These are phyloP conservation scores for Suillus spraguei DNA, from an alignment of 768 basidiomycete genomes.

Conservation along the genomic window DNA sequence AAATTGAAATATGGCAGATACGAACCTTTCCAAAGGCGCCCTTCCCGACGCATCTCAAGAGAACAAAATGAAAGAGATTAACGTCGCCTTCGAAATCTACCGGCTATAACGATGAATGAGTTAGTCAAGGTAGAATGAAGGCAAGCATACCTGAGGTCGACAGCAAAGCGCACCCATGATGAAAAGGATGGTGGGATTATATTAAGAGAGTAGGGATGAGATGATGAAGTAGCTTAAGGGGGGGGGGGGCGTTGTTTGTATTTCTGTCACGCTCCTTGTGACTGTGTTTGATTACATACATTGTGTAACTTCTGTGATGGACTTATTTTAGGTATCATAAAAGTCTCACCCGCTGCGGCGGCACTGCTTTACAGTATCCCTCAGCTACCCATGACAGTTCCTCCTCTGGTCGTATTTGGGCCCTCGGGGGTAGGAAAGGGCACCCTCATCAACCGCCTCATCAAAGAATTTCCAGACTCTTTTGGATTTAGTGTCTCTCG, in stretches of 20 bases:
- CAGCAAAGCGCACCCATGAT: conserved; percentile 83
- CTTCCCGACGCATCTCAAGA: conserved; percentile 95
- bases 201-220: conserved; percentile 11
- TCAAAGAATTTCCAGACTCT: conserved; percentile 75
- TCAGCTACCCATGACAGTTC: background rate
- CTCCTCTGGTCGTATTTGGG: conserved; percentile 84
- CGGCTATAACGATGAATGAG: conserved; percentile 50
- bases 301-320: background rate
- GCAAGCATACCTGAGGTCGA: conserved; percentile 64
- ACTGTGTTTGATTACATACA: background rate
- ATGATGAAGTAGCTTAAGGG: background rate
- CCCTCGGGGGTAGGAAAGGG: conserved; percentile 96
- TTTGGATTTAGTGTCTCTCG: conserved; percentile 96
- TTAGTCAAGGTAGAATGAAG: background rate
- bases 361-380: background rate
- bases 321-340: background rate
- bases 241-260: background rate
- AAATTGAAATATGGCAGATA: conserved; percentile 10
- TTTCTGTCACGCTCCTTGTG: conserved; percentile 8
- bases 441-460: conserved; percentile 82
- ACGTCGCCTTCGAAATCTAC: conserved; percentile 96
- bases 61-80: conserved; percentile 95
- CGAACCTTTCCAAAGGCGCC: conserved; percentile 97
- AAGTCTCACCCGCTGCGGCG: no score
- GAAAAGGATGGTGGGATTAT: background rate